phyloP scores from a whole-genome alignment of 305 asterid genomes.

The Rubia tinctorum region DNA sequence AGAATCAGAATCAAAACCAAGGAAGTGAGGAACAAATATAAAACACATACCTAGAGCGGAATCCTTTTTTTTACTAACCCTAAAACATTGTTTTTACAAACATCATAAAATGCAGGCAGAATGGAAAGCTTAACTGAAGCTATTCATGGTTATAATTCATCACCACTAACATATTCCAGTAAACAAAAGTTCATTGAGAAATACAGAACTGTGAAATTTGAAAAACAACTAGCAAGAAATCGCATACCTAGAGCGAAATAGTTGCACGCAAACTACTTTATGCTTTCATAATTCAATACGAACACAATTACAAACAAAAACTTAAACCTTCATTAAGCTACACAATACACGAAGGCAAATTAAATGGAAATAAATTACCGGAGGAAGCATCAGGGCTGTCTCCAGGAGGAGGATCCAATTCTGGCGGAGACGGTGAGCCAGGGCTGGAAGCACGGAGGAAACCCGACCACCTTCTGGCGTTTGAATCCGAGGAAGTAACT shows the following conservation, averaged over 20 bases:
- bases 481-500: constrained; percentile 17
- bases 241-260: not conserved
- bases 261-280: not conserved
- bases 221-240: not conserved
- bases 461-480: constrained; percentile 24
- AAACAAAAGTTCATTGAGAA: not conserved
- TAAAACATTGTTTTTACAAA: not conserved
- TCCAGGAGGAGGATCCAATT: constrained; percentile 28
- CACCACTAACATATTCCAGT: not conserved
- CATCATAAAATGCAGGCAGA: not conserved
- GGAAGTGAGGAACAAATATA: not conserved
- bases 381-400: constrained; percentile 28
- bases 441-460: constrained; percentile 43
- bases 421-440: constrained; percentile 40
- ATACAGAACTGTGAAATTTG: not conserved
- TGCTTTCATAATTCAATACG: not conserved
- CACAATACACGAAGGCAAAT: not conserved
- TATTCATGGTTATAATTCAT: not conserved
- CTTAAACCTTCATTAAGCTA: not conserved
- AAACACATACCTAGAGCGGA: not conserved
- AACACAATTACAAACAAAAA: not conserved
- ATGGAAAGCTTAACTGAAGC: not conserved
- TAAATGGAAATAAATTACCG: constrained; percentile 27
- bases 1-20: not conserved
- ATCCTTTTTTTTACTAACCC: not conserved